Percentiles rank a stretch among this genome's conserved stretches.
Evolutionary conservation across 345 rosid genomes (phyloP).

Genomic region (Zanthoxylum bungeanum): DNA sequence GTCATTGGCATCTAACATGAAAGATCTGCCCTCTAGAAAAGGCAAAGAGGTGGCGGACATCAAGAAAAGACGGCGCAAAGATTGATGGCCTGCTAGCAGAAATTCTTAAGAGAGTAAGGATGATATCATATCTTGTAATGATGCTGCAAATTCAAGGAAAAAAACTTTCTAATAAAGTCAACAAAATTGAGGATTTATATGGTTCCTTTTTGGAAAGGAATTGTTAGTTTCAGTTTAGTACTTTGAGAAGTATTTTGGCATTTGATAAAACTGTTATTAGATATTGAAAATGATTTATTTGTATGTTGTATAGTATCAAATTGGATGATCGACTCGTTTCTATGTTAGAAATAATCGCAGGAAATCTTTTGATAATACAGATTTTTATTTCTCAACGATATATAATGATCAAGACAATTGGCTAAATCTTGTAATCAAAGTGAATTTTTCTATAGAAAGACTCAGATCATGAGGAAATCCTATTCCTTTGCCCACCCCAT

Average conservation of each 20-base stretch:
- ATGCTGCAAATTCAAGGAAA: background rate
- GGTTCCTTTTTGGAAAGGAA: background rate
- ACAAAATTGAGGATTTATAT: background rate
- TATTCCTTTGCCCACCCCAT: conserved; percentile 56
- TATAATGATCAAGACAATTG: no score
- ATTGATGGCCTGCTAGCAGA: background rate
- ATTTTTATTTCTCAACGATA: no score
- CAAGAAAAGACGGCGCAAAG: background rate
- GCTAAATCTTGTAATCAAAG: no score
- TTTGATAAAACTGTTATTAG: background rate
- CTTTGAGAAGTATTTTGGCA: background rate
- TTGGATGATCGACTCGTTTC: no score
- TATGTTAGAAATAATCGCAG: no score
- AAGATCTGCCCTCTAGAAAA: background rate
- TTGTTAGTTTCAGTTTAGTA: background rate
- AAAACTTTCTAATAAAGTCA: background rate
- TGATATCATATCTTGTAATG: background rate
- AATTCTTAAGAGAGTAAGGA: background rate
- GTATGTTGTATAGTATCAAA: no score
- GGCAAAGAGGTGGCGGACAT: background rate
- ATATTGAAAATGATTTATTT: background rate
- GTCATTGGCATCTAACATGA: background rate
- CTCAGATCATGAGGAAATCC: background rate
- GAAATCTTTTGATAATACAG: no score
- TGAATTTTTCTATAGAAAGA: no score